Evolutionary conservation across 2,329 filamentous ascomycete species (phyloP).

Genomic region (Grosmannia huntii): DNA sequence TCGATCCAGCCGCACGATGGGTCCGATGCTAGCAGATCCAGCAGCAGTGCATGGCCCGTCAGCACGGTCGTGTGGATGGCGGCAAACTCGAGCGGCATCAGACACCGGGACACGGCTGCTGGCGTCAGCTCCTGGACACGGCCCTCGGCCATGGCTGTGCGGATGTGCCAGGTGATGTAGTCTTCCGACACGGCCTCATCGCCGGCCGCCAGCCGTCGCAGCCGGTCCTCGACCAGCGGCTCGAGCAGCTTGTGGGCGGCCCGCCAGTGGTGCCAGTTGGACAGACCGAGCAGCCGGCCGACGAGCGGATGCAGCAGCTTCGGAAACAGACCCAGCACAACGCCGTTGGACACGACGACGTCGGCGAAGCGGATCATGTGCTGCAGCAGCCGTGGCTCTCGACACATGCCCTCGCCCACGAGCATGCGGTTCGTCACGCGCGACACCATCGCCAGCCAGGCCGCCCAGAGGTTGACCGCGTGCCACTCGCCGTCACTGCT

Average conservation of each 20-base stretch:
- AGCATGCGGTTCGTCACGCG: conserved; percentile 30
- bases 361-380: conserved; percentile 36
- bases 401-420: conserved; percentile 24
- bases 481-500: conserved; percentile 17
- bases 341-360: conserved; percentile 30
- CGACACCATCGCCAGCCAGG: conserved; percentile 29
- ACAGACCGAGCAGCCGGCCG: conserved; percentile 29
- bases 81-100: conserved; percentile 45
- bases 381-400: conserved; percentile 31
- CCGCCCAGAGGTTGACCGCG: conserved; percentile 30
- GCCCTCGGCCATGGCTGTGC: conserved; percentile 32
- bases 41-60: conserved; percentile 32
- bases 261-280: conserved; percentile 34
- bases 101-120: conserved; percentile 32
- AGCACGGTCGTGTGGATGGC: conserved; percentile 45
- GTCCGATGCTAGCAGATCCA: conserved; percentile 32
- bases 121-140: conserved; percentile 30
- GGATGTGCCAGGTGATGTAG: conserved; percentile 44
- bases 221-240: conserved; percentile 36
- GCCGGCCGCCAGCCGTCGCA: conserved; percentile 29
- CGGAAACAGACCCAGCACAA: conserved; percentile 33
- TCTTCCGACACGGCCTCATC: conserved; percentile 36
- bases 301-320: conserved; percentile 35
- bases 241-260: conserved; percentile 26
- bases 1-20: conserved; percentile 22